Conservation (phyloP, 805 yeast species). For the Lipomyces orientalis region DNA sequence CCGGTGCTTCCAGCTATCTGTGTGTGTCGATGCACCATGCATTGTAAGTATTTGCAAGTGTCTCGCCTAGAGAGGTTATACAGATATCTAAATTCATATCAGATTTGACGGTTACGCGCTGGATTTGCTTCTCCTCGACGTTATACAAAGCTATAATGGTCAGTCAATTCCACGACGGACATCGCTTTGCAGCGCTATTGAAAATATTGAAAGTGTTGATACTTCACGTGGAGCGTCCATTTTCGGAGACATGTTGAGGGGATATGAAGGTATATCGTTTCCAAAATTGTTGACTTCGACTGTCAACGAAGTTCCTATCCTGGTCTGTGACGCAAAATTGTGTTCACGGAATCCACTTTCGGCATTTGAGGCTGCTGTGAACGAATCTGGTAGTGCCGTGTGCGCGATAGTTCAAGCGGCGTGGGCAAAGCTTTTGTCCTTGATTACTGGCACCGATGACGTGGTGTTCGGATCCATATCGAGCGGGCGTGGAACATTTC, state of each 20-base stretch:
- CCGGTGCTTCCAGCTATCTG: constrained; percentile 4
- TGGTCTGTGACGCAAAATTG: background rate
- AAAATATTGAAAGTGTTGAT: constrained; percentile 15
- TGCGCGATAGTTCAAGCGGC: constrained; percentile 28
- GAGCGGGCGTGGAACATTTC: constrained; percentile 34
- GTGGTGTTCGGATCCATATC: constrained; percentile 39
- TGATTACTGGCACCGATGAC: constrained; percentile 26
- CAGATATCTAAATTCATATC: background rate
- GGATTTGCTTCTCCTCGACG: constrained; percentile 24
- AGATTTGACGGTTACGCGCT: constrained; percentile 35
- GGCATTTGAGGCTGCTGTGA: background rate
- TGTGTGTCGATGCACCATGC: constrained; percentile 33
- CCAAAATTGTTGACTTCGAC: constrained; percentile 15
- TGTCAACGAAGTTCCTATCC: background rate
- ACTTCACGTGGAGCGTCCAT: constrained; percentile 4
- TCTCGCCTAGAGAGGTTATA: background rate
- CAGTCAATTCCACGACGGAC: constrained; percentile 9
- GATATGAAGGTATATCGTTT: constrained; percentile 17
- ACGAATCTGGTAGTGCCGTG: background rate
- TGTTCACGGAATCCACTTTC: constrained; percentile 5
- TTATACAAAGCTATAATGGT: background rate
- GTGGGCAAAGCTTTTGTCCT: constrained; percentile 35
- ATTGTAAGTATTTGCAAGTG: constrained; percentile 19
- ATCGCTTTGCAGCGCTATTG: constrained; percentile 7
- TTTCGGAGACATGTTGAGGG: constrained; percentile 6